Conservation (phyloP, 208 protist genomes). For the Leishmania braziliensis region DNA sequence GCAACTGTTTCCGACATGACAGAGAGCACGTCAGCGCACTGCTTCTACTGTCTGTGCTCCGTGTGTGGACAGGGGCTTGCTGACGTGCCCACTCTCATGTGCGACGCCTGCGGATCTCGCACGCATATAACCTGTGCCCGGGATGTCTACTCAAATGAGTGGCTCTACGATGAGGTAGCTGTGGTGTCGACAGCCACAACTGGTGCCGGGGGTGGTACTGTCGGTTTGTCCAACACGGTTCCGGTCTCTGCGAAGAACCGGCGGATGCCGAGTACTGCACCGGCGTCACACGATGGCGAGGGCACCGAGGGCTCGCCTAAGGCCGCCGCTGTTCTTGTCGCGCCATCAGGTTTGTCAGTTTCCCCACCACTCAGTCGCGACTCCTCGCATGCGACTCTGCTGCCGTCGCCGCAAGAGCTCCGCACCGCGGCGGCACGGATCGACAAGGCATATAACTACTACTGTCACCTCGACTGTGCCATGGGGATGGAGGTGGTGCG, state of each 20-base stretch:
- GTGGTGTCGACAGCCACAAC: neutral
- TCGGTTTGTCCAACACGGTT: neutral
- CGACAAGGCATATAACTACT: constrained; percentile 34
- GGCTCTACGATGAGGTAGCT: constrained; percentile 20
- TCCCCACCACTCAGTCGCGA: constrained; percentile 13
- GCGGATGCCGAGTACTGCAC: neutral
- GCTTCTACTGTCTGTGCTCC: constrained; percentile 55
- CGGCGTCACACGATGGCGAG: neutral
- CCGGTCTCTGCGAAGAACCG: neutral
- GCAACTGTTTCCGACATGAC: neutral
- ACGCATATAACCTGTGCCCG: constrained; percentile 55
- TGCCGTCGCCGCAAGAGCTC: constrained; percentile 18
- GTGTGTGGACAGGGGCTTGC: constrained; percentile 42
- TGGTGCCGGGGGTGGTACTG: neutral
- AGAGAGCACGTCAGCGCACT: constrained; percentile 1
- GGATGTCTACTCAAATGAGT: constrained; percentile 34
- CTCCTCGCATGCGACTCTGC: neutral
- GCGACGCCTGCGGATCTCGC: constrained; percentile 39
- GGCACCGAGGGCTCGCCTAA: neutral
- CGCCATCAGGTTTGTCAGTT: neutral
- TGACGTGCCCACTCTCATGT: constrained; percentile 31
- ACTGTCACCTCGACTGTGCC: constrained; percentile 56
- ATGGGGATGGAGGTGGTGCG: constrained; percentile 46
- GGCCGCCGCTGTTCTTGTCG: neutral
- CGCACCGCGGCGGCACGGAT: constrained; percentile 14